Evolutionary conservation across 1,284 basidiomycete species (phyloP), one percentile per base, ranked within the genome.

Genomic region (Apiotrichum montevideense): DNA sequence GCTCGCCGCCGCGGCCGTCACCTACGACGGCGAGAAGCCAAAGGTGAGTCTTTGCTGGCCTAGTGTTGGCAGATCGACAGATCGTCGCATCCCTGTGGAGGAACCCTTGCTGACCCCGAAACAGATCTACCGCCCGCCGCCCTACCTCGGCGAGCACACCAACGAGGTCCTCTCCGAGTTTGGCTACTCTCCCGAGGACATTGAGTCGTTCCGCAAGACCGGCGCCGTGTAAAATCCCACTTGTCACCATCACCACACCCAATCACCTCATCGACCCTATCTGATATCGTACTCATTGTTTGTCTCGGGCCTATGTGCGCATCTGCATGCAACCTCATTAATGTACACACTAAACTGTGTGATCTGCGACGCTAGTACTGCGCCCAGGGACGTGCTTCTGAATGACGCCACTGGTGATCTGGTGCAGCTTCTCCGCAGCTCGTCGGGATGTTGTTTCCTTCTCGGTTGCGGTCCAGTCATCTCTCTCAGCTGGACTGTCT

Each of bases 101-200:
- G 43, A 14, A 6, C 37, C 35, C 39, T 11, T 49, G 15, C 45
- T 41, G 35, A 43, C 9, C 45, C 13, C 37, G 5, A 87, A 87
- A 84, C 81, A 84, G 46, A 81, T 91, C 34, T 82, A 79, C 51
- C 80, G 84, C 53, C 83, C 90, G 9, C 91, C 91, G 3, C 91
- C 90, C 6, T 91, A 85, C 81, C 79, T 90, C 29, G 89, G 87
- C 50, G 83, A 92, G 67, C 90, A 92, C 73, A 92, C 88, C 4
- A 78, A 78, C 8, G 87, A 90, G 83, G 87, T 92, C 57, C 80
- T 92, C 13, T 65, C 66, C 0, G 87, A 88, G 65, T 87, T 90
- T 64, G 88, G 88, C 0, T 79, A 90, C 50, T 77, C 75, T 14
- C 78, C 79, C 5, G 58, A 56, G 6, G 87, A 91, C 67, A 82